Conservation (phyloP, 257 asterid genomes). For the Parsonsia alboflavescens region DNA sequence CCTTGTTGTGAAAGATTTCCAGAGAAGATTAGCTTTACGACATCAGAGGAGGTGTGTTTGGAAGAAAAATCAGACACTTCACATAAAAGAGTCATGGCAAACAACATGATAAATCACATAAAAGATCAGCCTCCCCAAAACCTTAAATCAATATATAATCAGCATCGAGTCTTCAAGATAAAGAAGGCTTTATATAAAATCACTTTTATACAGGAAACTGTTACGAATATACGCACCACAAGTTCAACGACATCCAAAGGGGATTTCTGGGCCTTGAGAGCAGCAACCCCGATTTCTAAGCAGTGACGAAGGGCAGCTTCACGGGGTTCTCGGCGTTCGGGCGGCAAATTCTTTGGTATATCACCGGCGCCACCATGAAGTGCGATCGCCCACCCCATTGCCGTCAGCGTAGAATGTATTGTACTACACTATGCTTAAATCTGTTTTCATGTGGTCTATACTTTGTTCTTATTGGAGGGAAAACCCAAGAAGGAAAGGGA, state of each 20-base stretch:
- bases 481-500: too few relatives aligned
- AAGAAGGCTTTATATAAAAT: neutral
- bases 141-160: neutral
- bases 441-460: neutral
- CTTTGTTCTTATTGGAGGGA: slow-evolving; percentile 3
- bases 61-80: neutral
- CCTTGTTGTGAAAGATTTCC: neutral
- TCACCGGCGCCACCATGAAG: slow-evolving; percentile 96
- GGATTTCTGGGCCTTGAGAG: slow-evolving; percentile 64
- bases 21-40: neutral
- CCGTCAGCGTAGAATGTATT: neutral
- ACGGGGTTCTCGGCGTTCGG: slow-evolving; percentile 61
- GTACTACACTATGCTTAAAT: neutral
- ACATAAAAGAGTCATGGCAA: neutral
- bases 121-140: neutral
- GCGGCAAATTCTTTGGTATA: slow-evolving; percentile 57
- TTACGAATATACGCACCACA: slow-evolving; percentile 37
- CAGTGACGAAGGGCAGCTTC: slow-evolving; percentile 66
- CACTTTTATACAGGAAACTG: neutral
- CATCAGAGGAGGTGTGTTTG: neutral
- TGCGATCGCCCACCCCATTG: slow-evolving; percentile 97
- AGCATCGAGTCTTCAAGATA: neutral
- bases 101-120: neutral
- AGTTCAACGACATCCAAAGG: slow-evolving; percentile 87
- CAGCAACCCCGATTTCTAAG: slow-evolving; percentile 68